Evolutionary conservation across 768 basidiomycete genomes (phyloP).

Genomic region (Gymnopilus junonius): DNA sequence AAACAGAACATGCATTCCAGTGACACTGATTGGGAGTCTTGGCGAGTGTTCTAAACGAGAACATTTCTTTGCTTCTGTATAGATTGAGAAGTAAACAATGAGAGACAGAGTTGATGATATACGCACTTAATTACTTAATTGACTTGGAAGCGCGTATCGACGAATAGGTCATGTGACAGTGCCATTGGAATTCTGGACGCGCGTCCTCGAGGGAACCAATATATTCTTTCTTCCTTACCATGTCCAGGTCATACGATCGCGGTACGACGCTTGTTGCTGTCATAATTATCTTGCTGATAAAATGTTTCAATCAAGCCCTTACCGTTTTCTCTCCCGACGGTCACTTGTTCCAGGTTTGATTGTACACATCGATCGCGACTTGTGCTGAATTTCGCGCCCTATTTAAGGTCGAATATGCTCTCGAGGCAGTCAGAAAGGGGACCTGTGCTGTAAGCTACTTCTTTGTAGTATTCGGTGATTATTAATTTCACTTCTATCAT

Average conservation of each 20-base stretch:
- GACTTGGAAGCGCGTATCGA: background rate
- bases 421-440: constrained; percentile 96
- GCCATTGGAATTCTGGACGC: constrained; percentile 47
- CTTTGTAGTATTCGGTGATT: background rate
- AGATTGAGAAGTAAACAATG: background rate
- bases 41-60: background rate
- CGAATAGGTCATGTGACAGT: too few species aligned
- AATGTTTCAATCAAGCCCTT: constrained; percentile 59
- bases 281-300: background rate
- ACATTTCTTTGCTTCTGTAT: background rate
- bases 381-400: constrained; percentile 15
- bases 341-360: constrained; percentile 90
- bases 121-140: background rate
- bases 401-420: constrained; percentile 93
- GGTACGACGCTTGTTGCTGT: constrained; percentile 46
- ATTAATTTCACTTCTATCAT: background rate
- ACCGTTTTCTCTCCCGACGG: constrained; percentile 99
- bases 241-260: constrained; percentile 98
- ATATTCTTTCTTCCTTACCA: constrained; percentile 36
- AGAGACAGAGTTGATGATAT: background rate
- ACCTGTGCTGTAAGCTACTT: constrained; percentile 82
- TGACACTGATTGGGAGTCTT: background rate
- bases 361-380: constrained; percentile 5
- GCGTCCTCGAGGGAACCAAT: constrained; percentile 43
- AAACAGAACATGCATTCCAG: constrained; percentile 57